These are phyloP conservation scores for Thalassiosira livingstoniorum DNA, from an alignment of 352 stramenopile genomes.

Conservation along the genomic window DNA sequence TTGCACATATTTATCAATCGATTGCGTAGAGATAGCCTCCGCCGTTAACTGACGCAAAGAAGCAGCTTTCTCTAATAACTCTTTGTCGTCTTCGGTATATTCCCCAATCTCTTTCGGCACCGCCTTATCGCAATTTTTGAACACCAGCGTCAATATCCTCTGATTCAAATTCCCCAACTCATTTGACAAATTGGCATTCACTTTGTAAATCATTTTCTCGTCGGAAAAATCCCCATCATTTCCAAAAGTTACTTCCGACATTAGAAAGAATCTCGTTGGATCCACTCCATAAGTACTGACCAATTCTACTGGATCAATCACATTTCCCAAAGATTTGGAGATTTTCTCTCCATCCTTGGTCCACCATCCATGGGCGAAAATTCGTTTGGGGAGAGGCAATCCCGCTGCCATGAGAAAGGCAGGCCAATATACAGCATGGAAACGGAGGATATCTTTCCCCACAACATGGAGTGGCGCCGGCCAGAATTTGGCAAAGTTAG, in stretches of 20 bases:
- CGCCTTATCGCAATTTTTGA: constrained; percentile 85
- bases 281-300: constrained; percentile 89
- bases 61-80: constrained; percentile 71
- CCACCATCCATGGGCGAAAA: constrained; percentile 98
- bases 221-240: constrained; percentile 88
- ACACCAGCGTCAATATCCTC: constrained; percentile 84
- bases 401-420: constrained; percentile 95
- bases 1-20: constrained; percentile 83
- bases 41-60: constrained; percentile 60
- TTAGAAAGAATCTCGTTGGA: constrained; percentile 88
- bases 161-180: constrained; percentile 88
- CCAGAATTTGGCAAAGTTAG: constrained; percentile 77
- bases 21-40: constrained; percentile 73
- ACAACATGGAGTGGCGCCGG: constrained; percentile 82
- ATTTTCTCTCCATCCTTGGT: constrained; percentile 99
- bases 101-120: constrained; percentile 46
- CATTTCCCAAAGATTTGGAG: constrained; percentile 98
- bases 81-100: constrained; percentile 81
- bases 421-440: constrained; percentile 99
- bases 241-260: constrained; percentile 88
- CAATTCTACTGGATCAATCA: constrained; percentile 96
- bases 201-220: constrained; percentile 80
- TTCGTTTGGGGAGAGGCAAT: constrained; percentile 91
- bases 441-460: constrained; percentile 98
- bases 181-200: constrained; percentile 88